Percentiles rank a stretch among this genome's conserved stretches.
Conservation (phyloP, 495 filamentous ascomycete genomes). For the Lophiostoma macrostomum region DNA sequence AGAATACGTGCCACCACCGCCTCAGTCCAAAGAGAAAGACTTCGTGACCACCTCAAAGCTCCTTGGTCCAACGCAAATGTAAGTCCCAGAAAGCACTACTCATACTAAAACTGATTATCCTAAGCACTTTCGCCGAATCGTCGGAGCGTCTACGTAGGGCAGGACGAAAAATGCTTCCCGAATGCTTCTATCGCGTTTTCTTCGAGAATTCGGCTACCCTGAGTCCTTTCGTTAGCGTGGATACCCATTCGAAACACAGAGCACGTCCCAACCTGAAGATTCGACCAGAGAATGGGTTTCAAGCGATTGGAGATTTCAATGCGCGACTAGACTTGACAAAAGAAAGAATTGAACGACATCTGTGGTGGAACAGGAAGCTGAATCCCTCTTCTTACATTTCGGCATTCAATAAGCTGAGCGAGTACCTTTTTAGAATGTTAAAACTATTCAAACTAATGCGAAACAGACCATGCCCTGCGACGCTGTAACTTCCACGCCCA, state of each 20-base stretch:
- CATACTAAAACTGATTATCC: background rate
- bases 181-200: background rate
- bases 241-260: constrained; percentile 5
- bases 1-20: too few relatives aligned
- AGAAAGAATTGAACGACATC: constrained; percentile 4
- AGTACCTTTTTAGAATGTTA: background rate
- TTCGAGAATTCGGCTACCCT: constrained; percentile 17
- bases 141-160: background rate
- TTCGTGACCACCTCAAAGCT: background rate
- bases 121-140: constrained; percentile 4
- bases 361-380: constrained; percentile 5
- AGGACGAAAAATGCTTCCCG: background rate
- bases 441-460: background rate
- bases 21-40: background rate
- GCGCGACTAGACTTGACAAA: background rate
- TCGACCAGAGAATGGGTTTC: constrained; percentile 1
- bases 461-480: background rate
- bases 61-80: background rate
- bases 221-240: background rate
- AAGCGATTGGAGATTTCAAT: background rate
- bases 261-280: background rate
- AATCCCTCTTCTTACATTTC: constrained; percentile 15
- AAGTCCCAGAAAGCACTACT: background rate
- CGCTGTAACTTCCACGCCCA: background rate
- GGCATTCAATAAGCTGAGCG: background rate